These are phyloP conservation scores for Xylaria sp. DNA, from an alignment of 2,329 filamentous ascomycete species.

Conservation along the genomic window DNA sequence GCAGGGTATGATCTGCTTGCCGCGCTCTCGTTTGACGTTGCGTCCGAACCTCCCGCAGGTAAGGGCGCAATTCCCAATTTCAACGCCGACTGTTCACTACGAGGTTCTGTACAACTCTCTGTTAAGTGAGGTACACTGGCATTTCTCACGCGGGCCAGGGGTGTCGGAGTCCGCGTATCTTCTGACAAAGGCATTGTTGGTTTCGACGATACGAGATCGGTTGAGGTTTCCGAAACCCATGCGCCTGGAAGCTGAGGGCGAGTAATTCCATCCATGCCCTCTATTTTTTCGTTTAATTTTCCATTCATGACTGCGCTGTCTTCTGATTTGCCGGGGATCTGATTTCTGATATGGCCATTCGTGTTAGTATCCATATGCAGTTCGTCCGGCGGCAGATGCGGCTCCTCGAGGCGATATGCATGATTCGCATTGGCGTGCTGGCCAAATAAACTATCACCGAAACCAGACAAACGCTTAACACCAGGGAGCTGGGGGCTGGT, in stretches of 20 bases:
- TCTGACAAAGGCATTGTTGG: constrained; percentile 23
- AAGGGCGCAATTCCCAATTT: constrained; percentile 21
- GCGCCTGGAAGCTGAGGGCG: constrained; percentile 28
- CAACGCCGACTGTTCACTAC: constrained; percentile 23
- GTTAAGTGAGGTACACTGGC: constrained; percentile 17
- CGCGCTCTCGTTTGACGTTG: constrained; percentile 7
- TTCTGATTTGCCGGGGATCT: constrained; percentile 20
- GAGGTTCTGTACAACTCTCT: constrained; percentile 17
- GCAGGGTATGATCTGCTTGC: constrained; percentile 12
- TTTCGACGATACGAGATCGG: constrained; percentile 16
- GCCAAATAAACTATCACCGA: constrained; percentile 53
- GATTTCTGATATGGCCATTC: constrained; percentile 6
- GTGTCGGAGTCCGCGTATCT: constrained; percentile 11
- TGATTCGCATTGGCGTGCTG: constrained; percentile 5
- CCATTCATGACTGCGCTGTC: constrained; percentile 16
- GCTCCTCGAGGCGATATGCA: not conserved
- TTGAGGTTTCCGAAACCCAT: constrained; percentile 30
- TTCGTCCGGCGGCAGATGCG: not conserved
- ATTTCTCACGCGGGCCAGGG: constrained; percentile 17
- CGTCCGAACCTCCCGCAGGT: constrained; percentile 11
- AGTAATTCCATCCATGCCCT: not conserved
- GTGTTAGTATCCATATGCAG: not conserved
- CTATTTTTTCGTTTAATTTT: no score
- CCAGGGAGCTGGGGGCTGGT: constrained; percentile 55
- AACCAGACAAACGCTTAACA: constrained; percentile 53